phyloP scores from a whole-genome alignment of 2,329 filamentous ascomycete species.

The Pseudogymnoascus sp. region DNA sequence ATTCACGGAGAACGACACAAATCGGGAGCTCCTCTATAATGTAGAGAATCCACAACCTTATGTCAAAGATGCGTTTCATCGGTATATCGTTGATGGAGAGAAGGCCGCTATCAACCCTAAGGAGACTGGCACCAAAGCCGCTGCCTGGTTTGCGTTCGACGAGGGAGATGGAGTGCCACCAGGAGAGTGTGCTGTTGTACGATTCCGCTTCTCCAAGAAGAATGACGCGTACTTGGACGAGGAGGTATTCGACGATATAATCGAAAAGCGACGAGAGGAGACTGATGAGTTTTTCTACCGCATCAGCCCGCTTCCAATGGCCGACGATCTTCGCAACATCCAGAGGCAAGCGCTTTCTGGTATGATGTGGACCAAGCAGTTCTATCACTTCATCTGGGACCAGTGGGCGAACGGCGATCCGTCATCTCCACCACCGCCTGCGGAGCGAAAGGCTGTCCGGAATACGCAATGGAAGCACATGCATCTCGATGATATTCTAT shows the following conservation, averaged over 20 bases:
- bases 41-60: constrained; percentile 74
- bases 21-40: constrained; percentile 69
- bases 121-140: constrained; percentile 76
- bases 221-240: constrained; percentile 78
- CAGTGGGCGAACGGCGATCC: constrained; percentile 97
- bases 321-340: constrained; percentile 88
- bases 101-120: constrained; percentile 76
- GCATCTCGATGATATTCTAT: constrained; percentile 88
- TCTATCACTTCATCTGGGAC: constrained; percentile 95
- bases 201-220: constrained; percentile 77
- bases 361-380: constrained; percentile 98
- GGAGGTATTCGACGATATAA: constrained; percentile 83
- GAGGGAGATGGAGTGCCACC: constrained; percentile 81
- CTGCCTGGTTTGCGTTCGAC: constrained; percentile 88
- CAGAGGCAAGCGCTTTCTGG: constrained; percentile 90
- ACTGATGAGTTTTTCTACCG: constrained; percentile 95
- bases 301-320: constrained; percentile 87
- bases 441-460: constrained; percentile 69
- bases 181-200: constrained; percentile 90
- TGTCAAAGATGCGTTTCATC: constrained; percentile 93
- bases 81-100: constrained; percentile 75
- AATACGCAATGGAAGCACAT: constrained; percentile 93
- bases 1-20: constrained; percentile 95
- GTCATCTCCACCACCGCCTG: constrained; percentile 76
- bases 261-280: constrained; percentile 79